Evolutionary conservation across 225 moss, liverwort and hornwort genomes (phyloP), one percentile per base, ranked within the genome.

Genomic region (Sphagnum contortum): DNA sequence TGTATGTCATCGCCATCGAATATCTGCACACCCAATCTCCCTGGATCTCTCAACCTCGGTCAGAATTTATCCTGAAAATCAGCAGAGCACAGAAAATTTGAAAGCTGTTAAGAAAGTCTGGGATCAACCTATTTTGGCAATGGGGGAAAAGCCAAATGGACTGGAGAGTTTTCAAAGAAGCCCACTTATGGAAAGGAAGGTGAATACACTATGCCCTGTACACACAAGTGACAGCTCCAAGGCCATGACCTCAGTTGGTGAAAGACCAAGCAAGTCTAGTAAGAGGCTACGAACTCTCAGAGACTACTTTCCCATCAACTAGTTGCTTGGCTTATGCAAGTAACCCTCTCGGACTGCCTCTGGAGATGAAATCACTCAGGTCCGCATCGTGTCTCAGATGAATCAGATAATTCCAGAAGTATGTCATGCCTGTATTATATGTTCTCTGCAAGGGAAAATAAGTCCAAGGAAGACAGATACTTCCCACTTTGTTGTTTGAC

Each of bases 201-300:
- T 75, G 1, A 84, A 81, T 53, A 46, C 71, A 63, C 45, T 8
- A 3, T 60, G 78, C 56, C 73, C 61, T 69, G 57, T 61, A 11
- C 50, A 48, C 8, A 84, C 75, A 57, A 75, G 75, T 44, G 66
- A 46, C 46, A 46, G 62, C 8, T 48, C 68, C n/a, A 58, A 69
- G 56, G 64, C 66, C 45, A 47, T 75, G 0, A 78, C 57, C 59
- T 72, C 75, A 12, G 48, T 59, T 2, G 71, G 75, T 8, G 80
- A 75, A 57, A 66, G 29, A 29, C 29, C 29, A 29, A 29, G 29
- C 29, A 29, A 29, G 29, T 29, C 71, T 3, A 64, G 77, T 60
- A 84, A 81, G 67, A 77, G 80, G 69, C 78, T 69, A 61, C 73
- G 78, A 55, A 84, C 84, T 14, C 80, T 84, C 55, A 64, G 71